phyloP scores from a whole-genome alignment of 2,329 filamentous ascomycete species.

The Pyrenophora tritici-repentis region DNA sequence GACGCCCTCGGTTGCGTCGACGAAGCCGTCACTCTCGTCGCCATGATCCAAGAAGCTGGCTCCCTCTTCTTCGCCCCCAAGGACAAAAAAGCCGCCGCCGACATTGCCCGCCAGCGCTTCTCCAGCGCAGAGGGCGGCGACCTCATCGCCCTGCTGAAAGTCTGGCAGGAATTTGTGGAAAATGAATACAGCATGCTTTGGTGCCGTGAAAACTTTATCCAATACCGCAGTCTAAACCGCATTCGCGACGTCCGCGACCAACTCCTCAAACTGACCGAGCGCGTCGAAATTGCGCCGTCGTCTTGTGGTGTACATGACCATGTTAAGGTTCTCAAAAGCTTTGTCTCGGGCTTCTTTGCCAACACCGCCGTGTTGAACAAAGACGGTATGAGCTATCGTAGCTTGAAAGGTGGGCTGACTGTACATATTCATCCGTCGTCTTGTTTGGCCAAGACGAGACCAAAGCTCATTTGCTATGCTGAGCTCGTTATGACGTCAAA shows the following conservation, averaged over 20 bases:
- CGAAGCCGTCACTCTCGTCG: slow-evolving; percentile 89
- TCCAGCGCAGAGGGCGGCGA: slow-evolving; percentile 87
- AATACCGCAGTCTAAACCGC: slow-evolving; percentile 85
- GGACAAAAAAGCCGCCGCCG: slow-evolving; percentile 95
- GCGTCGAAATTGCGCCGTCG: slow-evolving; percentile 77
- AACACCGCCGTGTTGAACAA: slow-evolving; percentile 85
- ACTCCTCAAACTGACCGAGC: slow-evolving; percentile 87
- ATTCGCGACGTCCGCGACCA: slow-evolving; percentile 93
- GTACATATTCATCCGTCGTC: slow-evolving; percentile 91
- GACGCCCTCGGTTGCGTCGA: slow-evolving; percentile 92
- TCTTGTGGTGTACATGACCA: slow-evolving; percentile 74
- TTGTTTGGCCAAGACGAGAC: slow-evolving; percentile 68
- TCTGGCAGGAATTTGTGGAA: slow-evolving; percentile 96
- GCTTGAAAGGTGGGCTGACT: slow-evolving; percentile 85
- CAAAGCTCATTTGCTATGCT: slow-evolving; percentile 87
- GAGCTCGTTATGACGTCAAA: slow-evolving; percentile 82
- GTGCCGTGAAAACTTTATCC: slow-evolving; percentile 90
- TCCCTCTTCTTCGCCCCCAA: slow-evolving; percentile 90
- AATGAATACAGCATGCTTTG: slow-evolving; percentile 86
- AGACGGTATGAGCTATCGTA: slow-evolving; percentile 85
- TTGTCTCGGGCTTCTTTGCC: slow-evolving; percentile 92
- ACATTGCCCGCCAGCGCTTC: slow-evolving; percentile 86
- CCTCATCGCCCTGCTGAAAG: slow-evolving; percentile 83
- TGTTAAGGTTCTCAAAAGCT: slow-evolving; percentile 79
- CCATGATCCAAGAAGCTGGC: slow-evolving; percentile 87